Evolutionary conservation across 2,329 filamentous ascomycete species (phyloP).

Genomic region (Curvularia spicifera): DNA sequence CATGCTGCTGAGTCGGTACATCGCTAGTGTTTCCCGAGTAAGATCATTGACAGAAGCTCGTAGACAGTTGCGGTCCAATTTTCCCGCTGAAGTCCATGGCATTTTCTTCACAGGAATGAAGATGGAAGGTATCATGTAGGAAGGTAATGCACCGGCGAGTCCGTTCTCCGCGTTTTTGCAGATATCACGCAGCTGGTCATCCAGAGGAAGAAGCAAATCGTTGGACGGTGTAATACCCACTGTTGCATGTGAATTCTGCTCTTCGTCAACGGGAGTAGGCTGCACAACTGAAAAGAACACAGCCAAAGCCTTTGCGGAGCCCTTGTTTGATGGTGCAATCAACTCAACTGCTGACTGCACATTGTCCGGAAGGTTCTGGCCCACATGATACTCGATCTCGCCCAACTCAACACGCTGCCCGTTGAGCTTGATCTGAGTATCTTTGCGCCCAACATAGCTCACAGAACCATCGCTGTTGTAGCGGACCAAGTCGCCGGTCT

Average conservation of each 20-base stretch:
- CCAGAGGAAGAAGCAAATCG: slow-evolving; percentile 40
- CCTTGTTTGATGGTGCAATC: slow-evolving; percentile 39
- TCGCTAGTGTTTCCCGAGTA: slow-evolving; percentile 37
- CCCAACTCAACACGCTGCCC: slow-evolving; percentile 42
- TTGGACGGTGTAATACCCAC: slow-evolving; percentile 32
- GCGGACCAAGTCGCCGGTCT: slow-evolving; percentile 29
- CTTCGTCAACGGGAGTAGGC: slow-evolving; percentile 10
- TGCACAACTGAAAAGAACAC: slow-evolving; percentile 40
- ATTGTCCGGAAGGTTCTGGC: slow-evolving; percentile 40
- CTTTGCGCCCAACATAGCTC: slow-evolving; percentile 38
- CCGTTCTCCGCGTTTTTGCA: slow-evolving; percentile 43
- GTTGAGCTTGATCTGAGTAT: slow-evolving; percentile 41
- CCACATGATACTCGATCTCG: slow-evolving; percentile 43
- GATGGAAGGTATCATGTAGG: slow-evolving; percentile 46
- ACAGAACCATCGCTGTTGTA: slow-evolving; percentile 37
- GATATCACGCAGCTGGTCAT: slow-evolving; percentile 31
- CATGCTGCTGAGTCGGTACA: slow-evolving; percentile 38
- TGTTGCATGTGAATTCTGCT: slow-evolving; percentile 22
- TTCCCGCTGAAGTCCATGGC: slow-evolving; percentile 43
- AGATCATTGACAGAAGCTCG: slow-evolving; percentile 37
- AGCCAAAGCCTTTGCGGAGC: slow-evolving; percentile 39
- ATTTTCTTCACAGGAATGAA: slow-evolving; percentile 43
- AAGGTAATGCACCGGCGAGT: slow-evolving; percentile 37
- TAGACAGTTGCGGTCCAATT: slow-evolving; percentile 44
- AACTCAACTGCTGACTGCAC: slow-evolving; percentile 45